Percentiles rank a stretch among this genome's conserved stretches.
Conservation (phyloP, 805 yeast species). For the Teunomyces barrocoloradensis region DNA sequence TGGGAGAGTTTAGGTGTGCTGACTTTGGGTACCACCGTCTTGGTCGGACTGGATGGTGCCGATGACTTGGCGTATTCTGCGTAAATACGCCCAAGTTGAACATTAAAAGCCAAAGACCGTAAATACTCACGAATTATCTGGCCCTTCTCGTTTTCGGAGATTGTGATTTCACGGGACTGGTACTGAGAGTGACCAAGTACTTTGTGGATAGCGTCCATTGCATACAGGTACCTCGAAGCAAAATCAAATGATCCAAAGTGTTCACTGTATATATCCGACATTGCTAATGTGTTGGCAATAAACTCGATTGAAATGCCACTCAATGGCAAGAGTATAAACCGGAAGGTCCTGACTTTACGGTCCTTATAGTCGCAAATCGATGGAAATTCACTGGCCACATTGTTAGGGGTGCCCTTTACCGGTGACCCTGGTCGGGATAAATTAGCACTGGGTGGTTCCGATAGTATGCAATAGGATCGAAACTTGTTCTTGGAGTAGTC, state of each 20-base stretch:
- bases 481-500: conserved; percentile 69
- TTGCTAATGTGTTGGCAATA: conserved; percentile 31
- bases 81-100: conserved; percentile 65
- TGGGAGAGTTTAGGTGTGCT: conserved; percentile 5
- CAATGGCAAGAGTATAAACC: conserved; percentile 21
- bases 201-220: conserved; percentile 25
- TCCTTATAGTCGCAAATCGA: conserved; percentile 22
- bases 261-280: conserved; percentile 55
- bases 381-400: conserved; percentile 13
- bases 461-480: conserved; percentile 56
- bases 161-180: conserved; percentile 4
- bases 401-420: conserved; percentile 11
- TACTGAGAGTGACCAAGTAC: conserved; percentile 7
- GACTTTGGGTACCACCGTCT: not conserved
- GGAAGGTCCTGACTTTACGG: conserved; percentile 17
- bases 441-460: conserved; percentile 42
- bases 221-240: conserved; percentile 36
- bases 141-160: conserved; percentile 35
- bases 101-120: conserved; percentile 51
- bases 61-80: conserved; percentile 27
- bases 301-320: conserved; percentile 13
- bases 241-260: conserved; percentile 42
- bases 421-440: conserved; percentile 21
- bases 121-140: conserved; percentile 49
- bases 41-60: conserved; percentile 5